Percentiles rank a stretch among this genome's conserved stretches.
phyloP scores from a whole-genome alignment of 345 rosid species.

The Corchorus olitorius region DNA sequence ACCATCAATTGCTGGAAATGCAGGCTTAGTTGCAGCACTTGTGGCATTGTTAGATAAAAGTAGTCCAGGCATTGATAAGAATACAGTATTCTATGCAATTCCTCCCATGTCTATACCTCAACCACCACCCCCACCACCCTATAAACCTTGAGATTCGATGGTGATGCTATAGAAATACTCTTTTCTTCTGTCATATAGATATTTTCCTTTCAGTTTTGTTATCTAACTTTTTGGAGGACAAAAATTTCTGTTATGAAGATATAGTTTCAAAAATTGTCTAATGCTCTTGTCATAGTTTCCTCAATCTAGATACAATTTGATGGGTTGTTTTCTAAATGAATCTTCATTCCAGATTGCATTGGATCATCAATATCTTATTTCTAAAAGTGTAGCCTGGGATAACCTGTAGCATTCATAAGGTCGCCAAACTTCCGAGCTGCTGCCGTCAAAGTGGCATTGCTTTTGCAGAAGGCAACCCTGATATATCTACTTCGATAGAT shows the following conservation, averaged over 20 bases:
- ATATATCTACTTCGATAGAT: slow-evolving; percentile 38
- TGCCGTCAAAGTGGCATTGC: slow-evolving; percentile 44
- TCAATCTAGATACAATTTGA: not conserved
- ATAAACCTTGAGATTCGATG: slow-evolving; percentile 57
- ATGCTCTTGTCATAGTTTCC: not conserved
- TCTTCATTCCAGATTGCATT: not conserved
- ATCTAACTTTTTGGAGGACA: not conserved
- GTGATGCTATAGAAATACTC: not conserved
- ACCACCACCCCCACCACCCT: slow-evolving; percentile 89
- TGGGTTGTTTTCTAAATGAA: not conserved
- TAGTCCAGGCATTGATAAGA: slow-evolving; percentile 64
- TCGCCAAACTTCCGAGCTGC: slow-evolving; percentile 45
- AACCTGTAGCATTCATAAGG: slow-evolving; percentile 21
- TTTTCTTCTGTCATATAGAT: not conserved
- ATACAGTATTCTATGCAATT: slow-evolving; percentile 87
- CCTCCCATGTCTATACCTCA: slow-evolving; percentile 89
- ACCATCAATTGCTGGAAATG: slow-evolving; percentile 92
- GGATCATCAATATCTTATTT: not conserved
- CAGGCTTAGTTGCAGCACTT: slow-evolving; percentile 88
- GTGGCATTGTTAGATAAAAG: slow-evolving; percentile 80
- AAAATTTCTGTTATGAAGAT: not conserved
- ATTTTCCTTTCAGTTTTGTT: not conserved
- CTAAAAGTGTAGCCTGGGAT: slow-evolving; percentile 12
- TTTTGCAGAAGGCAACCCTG: slow-evolving; percentile 67
- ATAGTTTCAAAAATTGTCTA: not conserved